phyloP scores from a whole-genome alignment of 768 basidiomycete species.

The Butyriboletus loyo region DNA sequence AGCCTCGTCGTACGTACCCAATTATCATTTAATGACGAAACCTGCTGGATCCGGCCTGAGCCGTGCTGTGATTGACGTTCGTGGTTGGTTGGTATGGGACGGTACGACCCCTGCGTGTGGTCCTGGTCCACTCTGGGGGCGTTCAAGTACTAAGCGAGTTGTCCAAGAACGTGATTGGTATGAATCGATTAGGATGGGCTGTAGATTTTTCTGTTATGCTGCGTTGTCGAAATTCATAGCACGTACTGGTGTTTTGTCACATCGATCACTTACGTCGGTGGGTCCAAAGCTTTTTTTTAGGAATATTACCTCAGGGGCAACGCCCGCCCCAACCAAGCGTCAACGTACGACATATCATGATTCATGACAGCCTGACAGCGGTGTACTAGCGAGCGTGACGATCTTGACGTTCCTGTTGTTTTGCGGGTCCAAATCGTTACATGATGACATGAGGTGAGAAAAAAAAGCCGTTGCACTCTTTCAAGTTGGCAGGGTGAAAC shows the following conservation, averaged over 20 bases:
- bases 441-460: no score
- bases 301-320: no score
- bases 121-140: no score
- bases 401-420: no score
- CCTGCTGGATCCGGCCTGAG: background rate
- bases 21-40: background rate
- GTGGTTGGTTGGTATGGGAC: background rate
- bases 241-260: background rate
- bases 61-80: background rate
- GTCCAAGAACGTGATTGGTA: background rate
- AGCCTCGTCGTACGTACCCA: conserved; percentile 1
- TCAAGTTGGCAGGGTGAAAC: background rate
- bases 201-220: background rate
- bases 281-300: background rate
- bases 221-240: background rate
- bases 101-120: background rate
- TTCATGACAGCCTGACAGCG: no score
- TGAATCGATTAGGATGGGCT: background rate
- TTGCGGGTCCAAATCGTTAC: no score
- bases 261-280: background rate
- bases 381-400: background rate
- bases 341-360: no score
- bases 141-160: background rate
- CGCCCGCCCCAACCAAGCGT: no score
- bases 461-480: background rate